These are phyloP conservation scores for Nemania sp. DNA, from an alignment of 2,329 filamentous ascomycete genomes.

Conservation along the genomic window DNA sequence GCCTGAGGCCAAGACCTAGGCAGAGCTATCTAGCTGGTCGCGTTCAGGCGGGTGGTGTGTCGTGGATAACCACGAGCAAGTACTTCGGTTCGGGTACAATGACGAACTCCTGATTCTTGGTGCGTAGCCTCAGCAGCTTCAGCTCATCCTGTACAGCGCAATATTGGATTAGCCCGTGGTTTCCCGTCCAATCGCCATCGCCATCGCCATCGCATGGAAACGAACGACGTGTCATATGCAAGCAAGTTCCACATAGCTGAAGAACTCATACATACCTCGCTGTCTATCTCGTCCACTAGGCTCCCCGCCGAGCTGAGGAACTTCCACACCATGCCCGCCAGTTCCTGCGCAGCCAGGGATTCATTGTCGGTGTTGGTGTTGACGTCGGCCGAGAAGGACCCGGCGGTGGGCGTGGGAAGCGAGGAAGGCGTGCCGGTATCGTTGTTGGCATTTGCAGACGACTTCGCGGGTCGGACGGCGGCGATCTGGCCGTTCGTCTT, in stretches of 20 bases:
- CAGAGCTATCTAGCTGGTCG: neutral
- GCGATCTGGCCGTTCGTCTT: constrained; percentile 73
- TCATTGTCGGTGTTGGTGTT: constrained; percentile 49
- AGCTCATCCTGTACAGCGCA: constrained; percentile 66
- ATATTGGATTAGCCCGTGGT: constrained; percentile 8
- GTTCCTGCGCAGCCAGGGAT: constrained; percentile 68
- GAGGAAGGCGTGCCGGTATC: constrained; percentile 24
- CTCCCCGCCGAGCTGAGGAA: constrained; percentile 72
- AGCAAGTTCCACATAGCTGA: constrained; percentile 2
- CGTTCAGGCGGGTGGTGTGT: constrained; percentile 70
- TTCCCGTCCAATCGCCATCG: neutral
- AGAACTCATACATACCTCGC: constrained; percentile 62
- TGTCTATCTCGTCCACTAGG: constrained; percentile 73
- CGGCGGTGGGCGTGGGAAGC: constrained; percentile 36
- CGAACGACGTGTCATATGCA: neutral
- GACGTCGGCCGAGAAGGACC: constrained; percentile 53
- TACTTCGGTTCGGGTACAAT: constrained; percentile 82
- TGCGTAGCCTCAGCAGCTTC: constrained; percentile 74
- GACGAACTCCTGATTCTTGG: constrained; percentile 84
- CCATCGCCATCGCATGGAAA: too few relatives aligned
- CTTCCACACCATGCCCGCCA: constrained; percentile 76
- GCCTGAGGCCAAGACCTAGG: neutral
- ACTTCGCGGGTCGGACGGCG: constrained; percentile 55
- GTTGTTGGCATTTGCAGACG: constrained; percentile 27
- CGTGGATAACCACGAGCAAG: constrained; percentile 78